Conservation (phyloP, 2,329 filamentous ascomycete species). For the Xylariaceae sp. region DNA sequence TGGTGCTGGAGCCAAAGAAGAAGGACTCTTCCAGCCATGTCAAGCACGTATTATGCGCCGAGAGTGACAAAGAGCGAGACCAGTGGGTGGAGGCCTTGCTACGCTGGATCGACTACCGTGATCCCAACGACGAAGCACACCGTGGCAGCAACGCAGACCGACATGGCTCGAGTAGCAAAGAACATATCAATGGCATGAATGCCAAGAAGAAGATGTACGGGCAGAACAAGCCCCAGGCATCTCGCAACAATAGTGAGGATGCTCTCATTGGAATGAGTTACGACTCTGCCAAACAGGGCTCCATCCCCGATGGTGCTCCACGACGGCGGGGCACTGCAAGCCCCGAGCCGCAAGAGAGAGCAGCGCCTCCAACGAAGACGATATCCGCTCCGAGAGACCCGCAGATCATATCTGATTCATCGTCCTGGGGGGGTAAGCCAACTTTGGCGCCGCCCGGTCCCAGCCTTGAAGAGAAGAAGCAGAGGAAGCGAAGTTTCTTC, state of each 20-base stretch:
- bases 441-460: conserved; percentile 41
- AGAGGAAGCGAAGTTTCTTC: conserved; percentile 74
- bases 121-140: conserved; percentile 52
- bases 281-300: conserved; percentile 49
- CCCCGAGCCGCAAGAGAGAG: conserved; percentile 23
- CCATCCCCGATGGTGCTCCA: conserved; percentile 41
- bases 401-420: conserved; percentile 74
- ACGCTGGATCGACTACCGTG: conserved; percentile 78
- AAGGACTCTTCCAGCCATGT: conserved; percentile 87
- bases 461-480: conserved; percentile 70
- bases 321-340: conserved; percentile 26
- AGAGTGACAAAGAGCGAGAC: conserved; percentile 89
- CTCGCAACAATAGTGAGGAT: conserved; percentile 34
- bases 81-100: conserved; percentile 88
- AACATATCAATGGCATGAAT: conserved; percentile 32
- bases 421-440: conserved; percentile 82
- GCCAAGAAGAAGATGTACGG: conserved; percentile 40
- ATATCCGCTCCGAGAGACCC: conserved; percentile 87
- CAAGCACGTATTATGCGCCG: conserved; percentile 90
- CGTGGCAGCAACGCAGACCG: conserved; percentile 35
- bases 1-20: conserved; percentile 92
- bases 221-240: conserved; percentile 30
- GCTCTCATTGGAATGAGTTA: conserved; percentile 55
- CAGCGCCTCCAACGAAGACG: conserved; percentile 38
- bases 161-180: conserved; percentile 31